Percentiles rank a stretch among this genome's conserved stretches.
These are phyloP conservation scores for Angophora floribunda DNA, from an alignment of 345 rosid genomes.

Conservation along the genomic window DNA sequence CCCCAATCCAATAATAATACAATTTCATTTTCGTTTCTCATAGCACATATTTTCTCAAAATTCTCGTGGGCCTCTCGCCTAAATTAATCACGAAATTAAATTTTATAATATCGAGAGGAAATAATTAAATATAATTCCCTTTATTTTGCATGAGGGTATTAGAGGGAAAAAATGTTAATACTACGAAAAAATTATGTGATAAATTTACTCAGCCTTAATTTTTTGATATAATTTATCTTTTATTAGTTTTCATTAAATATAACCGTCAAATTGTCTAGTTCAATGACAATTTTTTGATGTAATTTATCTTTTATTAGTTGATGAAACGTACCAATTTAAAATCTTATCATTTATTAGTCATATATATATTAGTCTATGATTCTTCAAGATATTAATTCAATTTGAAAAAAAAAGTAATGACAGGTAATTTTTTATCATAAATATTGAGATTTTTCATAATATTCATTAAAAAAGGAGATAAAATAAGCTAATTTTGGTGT, in stretches of 20 bases:
- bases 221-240: too few species aligned
- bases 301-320: too few species aligned
- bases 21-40: neutral
- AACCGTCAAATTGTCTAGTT: fast-evolving
- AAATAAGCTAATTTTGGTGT: neutral
- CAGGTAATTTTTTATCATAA: too few species aligned
- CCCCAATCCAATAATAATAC: neutral
- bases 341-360: too few species aligned
- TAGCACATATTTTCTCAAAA: neutral
- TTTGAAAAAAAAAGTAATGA: too few species aligned
- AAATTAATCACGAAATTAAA: neutral
- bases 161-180: too few species aligned
- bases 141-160: fast-evolving
- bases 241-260: too few species aligned
- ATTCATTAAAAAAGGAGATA: too few species aligned
- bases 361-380: fast-evolving
- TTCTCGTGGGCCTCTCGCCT: too few species aligned
- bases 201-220: too few species aligned
- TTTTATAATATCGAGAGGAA: neutral
- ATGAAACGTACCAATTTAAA: fast-evolving
- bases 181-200: neutral
- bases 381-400: fast-evolving
- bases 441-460: neutral
- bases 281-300: too few species aligned
- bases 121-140: neutral